Evolutionary conservation across 805 yeast genomes (phyloP).

Genomic region (Lipomyces anomalus): DNA sequence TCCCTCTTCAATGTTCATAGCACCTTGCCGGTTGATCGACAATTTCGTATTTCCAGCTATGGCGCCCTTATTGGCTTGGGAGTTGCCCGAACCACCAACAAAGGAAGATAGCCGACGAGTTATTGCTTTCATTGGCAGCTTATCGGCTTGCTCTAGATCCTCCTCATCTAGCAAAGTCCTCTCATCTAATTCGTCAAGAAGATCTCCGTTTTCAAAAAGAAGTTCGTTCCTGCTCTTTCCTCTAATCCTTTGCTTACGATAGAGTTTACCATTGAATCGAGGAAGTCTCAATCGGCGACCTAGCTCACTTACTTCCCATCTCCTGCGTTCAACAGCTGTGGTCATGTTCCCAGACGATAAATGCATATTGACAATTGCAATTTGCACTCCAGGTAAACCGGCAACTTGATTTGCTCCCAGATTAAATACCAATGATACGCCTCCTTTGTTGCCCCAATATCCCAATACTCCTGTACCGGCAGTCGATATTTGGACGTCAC

Average conservation of each 20-base stretch:
- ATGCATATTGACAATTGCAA: constrained; percentile 47
- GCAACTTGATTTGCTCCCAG: constrained; percentile 36
- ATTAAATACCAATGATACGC: constrained; percentile 42
- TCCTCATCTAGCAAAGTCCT: constrained; percentile 26
- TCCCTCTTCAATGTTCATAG: not conserved
- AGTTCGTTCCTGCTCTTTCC: constrained; percentile 20
- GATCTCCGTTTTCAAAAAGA: constrained; percentile 29
- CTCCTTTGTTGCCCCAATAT: constrained; percentile 60
- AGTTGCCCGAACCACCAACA: not conserved
- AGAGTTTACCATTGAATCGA: constrained; percentile 14
- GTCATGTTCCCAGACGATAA: constrained; percentile 47
- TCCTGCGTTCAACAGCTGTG: constrained; percentile 36
- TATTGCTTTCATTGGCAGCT: constrained; percentile 10
- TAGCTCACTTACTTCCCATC: constrained; percentile 43
- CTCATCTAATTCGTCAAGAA: constrained; percentile 27
- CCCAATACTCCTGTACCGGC: constrained; percentile 55
- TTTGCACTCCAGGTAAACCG: constrained; percentile 29
- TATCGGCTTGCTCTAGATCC: constrained; percentile 11
- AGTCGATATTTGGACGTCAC: constrained; percentile 37
- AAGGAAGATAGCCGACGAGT: not conserved
- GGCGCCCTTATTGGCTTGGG: not conserved
- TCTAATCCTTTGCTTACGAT: constrained; percentile 14
- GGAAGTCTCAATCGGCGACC: constrained; percentile 31
- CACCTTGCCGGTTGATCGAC: not conserved
- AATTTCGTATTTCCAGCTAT: not conserved